Evolutionary conservation across 2,329 filamentous ascomycete species (phyloP).

Genomic region (Parasarocladium wereldwijsianum): DNA sequence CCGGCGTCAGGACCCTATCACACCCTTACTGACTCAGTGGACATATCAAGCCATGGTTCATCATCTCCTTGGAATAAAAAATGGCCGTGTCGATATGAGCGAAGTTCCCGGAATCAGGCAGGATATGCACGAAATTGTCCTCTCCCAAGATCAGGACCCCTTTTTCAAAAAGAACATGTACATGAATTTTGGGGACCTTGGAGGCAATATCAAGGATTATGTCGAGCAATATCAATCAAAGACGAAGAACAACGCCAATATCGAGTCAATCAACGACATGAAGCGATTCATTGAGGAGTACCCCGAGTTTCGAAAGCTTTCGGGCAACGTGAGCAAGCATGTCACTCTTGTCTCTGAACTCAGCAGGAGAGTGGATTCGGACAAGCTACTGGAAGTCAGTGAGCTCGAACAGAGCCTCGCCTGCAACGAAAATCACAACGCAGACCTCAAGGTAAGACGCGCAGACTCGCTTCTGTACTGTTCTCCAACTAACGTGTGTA

Average conservation of each 20-base stretch:
- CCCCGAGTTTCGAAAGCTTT: conserved; percentile 91
- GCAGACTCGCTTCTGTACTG: background rate
- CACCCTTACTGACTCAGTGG: conserved; percentile 90
- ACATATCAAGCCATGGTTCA: conserved; percentile 99
- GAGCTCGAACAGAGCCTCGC: conserved; percentile 94
- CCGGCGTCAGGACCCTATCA: conserved; percentile 85
- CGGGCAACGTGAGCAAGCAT: conserved; percentile 96
- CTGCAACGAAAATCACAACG: conserved; percentile 88
- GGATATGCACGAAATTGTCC: conserved; percentile 83
- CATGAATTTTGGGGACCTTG: conserved; percentile 89
- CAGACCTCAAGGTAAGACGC: conserved; percentile 65
- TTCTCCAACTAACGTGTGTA: conserved; percentile 10
- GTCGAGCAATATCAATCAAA: conserved; percentile 97
- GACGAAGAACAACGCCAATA: conserved; percentile 90
- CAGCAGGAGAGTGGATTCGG: conserved; percentile 71
- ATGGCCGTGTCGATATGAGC: conserved; percentile 82
- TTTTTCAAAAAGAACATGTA: conserved; percentile 99
- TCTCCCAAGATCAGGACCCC: conserved; percentile 92
- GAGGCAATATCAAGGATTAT: conserved; percentile 94
- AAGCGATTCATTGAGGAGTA: conserved; percentile 99
- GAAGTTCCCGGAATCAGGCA: conserved; percentile 71
- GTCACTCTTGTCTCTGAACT: conserved; percentile 91
- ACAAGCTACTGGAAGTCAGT: conserved; percentile 86
- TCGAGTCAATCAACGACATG: conserved; percentile 97
- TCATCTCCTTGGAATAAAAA: conserved; percentile 82